Base-by-base conservation (phyloP, 106 monocot genomes). In the Iris macrosiphon region DNA sequence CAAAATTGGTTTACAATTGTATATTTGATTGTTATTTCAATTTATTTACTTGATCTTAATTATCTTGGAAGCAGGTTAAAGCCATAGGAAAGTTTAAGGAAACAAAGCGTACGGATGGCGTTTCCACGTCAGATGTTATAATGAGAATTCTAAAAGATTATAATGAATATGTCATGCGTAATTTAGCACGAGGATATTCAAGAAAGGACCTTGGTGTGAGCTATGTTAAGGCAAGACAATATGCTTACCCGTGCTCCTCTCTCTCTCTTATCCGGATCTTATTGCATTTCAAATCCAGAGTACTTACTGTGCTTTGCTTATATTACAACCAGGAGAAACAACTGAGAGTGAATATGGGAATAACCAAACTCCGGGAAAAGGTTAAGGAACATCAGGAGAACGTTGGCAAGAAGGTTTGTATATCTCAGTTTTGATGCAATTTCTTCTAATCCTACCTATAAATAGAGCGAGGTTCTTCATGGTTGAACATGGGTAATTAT, bases 141-240 rank as follows among this genome's bases (percentile, higher is more conserved):
- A 79, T 85, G 84, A 68, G 75, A 61, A 85, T 85, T 30, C 40
- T 85, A 12, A 85, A 75, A 35, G 79, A 85, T 22, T 85, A 85
- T 40, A 75, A 85, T 46, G 41, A 85, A 61, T 84, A 79, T 68
- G 70, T 84, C 7, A 84, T 72, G 79, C 84, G 84, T 0, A 84
- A 84, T 64, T 75, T 84, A 46, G 74, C 84, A 9, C 75, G 78
- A 45, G 84, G 84, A 48, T 84, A 84, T 61, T 34, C 75, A 26
- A 67, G 84, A 18, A 72, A 79, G 64, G 84, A 84, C 44, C 79
- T 84, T 23, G 84, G 84, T 12, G 78, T 85, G 26, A 76, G 84
- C 75, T 85, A 79, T 65, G 79, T 85, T 38, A 85, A 85, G 79
- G 91, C 42, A 67, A 49, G 60, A 33, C 10, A 53, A 6, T 60